Evolutionary conservation across 2,329 filamentous ascomycete genomes (phyloP).

Genomic region (Xylariaceae sp.): DNA sequence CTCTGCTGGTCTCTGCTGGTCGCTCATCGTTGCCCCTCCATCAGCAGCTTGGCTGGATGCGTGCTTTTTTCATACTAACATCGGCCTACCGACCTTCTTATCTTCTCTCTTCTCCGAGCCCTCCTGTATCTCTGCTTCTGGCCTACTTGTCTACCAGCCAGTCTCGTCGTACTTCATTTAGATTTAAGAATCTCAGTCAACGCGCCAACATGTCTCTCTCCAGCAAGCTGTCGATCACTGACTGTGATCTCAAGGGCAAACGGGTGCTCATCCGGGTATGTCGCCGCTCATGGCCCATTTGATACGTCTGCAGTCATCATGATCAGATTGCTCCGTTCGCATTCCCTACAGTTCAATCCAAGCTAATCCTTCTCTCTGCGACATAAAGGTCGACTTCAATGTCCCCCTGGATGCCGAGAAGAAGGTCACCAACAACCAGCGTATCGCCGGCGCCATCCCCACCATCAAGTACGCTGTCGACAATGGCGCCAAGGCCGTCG

Average conservation of each 20-base stretch:
- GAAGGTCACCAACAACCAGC: slow-evolving; percentile 97
- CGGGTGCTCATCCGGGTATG: slow-evolving; percentile 92
- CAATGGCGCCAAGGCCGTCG: slow-evolving; percentile 82
- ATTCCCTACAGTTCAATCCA: not conserved
- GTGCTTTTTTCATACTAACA: slow-evolving; percentile 21
- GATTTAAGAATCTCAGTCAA: not conserved
- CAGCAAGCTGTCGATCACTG: slow-evolving; percentile 94
- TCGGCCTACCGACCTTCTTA: slow-evolving; percentile 13
- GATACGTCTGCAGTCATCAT: not conserved
- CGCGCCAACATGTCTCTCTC: slow-evolving; percentile 80
- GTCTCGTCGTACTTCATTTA: not conserved
- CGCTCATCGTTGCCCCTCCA: slow-evolving; percentile 22
- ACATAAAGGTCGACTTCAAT: slow-evolving; percentile 90
- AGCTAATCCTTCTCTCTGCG: slow-evolving; percentile 22
- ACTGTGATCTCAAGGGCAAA: slow-evolving; percentile 97
- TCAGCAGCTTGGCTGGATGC: slow-evolving; percentile 21
- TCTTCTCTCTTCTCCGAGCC: slow-evolving; percentile 11
- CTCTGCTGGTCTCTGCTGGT: not conserved
- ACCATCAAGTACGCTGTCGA: slow-evolving; percentile 94
- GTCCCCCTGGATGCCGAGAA: slow-evolving; percentile 90
- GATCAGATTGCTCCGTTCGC: not conserved
- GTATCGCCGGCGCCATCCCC: slow-evolving; percentile 90
- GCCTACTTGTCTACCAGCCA: slow-evolving; percentile 15
- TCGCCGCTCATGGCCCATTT: not conserved
- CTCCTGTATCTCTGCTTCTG: slow-evolving; percentile 3